A percentile compares a stretch with the other conserved stretches of the same genome.
phyloP scores from a whole-genome alignment of 176 grass and related monocot genomes.

The Luzula sylvatica region DNA sequence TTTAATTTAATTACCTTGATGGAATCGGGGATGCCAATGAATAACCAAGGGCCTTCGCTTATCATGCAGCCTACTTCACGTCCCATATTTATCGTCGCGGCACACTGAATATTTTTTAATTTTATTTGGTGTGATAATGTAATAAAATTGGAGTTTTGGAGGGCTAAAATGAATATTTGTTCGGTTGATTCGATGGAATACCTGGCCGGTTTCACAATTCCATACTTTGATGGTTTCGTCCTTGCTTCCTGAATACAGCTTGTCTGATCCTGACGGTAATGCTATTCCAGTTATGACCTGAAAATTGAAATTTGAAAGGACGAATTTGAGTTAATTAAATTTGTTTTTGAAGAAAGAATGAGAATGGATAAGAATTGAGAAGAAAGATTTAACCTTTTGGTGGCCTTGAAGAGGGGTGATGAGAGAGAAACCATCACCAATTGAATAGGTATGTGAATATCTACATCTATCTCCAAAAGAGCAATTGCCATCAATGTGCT shows the following conservation, averaged over 20 bases:
- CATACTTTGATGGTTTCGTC: conserved; percentile 73
- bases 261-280: conserved; percentile 71
- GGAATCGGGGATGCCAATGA: conserved; percentile 67
- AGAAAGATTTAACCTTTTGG: conserved; percentile 41
- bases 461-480: conserved; percentile 58
- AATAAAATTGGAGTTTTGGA: neutral
- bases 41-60: conserved; percentile 81
- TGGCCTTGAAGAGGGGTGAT: conserved; percentile 76
- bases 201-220: conserved; percentile 96
- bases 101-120: too few relatives aligned
- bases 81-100: conserved; percentile 41
- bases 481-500: conserved; percentile 57
- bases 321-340: neutral
- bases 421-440: conserved; percentile 52
- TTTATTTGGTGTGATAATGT: too few relatives aligned
- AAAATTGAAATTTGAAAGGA: conserved; percentile 1
- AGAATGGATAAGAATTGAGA: neutral
- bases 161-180: conserved; percentile 13
- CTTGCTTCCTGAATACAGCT: conserved; percentile 87
- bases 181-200: conserved; percentile 24
- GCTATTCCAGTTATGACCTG: conserved; percentile 71
- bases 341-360: neutral
- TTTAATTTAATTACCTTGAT: conserved; percentile 47
- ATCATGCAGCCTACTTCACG: conserved; percentile 95
- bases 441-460: conserved; percentile 54